Conservation (phyloP, 805 yeast genomes). For the Metschnikowia koreensis region DNA sequence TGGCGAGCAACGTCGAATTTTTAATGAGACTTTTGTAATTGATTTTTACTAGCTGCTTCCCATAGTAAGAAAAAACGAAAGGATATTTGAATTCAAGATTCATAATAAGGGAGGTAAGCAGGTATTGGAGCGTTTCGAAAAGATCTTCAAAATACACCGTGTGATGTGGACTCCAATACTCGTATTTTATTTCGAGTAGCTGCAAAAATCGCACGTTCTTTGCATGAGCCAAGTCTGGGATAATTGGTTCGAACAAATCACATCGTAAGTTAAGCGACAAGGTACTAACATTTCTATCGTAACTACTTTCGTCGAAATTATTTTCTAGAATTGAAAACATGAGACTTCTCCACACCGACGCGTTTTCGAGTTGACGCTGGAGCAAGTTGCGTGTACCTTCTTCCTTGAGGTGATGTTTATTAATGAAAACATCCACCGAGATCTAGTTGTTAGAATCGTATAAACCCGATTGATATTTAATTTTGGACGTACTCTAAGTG, state of each 20-base stretch:
- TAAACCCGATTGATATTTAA: background rate
- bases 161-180: conserved; percentile 9
- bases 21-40: conserved; percentile 18
- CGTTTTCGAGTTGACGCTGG: conserved; percentile 7
- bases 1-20: conserved; percentile 7
- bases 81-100: conserved; percentile 30
- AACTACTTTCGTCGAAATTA: background rate
- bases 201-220: conserved; percentile 9
- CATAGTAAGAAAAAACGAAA: conserved; percentile 30
- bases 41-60: conserved; percentile 24
- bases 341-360: conserved; percentile 10
- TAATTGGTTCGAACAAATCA: conserved; percentile 13
- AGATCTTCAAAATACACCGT: conserved; percentile 9
- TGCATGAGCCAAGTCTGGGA: conserved; percentile 12
- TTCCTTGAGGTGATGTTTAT: conserved; percentile 12
- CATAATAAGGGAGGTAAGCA: conserved; percentile 23
- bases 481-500: conserved; percentile 8
- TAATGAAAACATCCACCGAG: conserved; percentile 9
- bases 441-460: conserved; percentile 9
- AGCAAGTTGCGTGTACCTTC: conserved; percentile 9
- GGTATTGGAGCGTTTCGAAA: conserved; percentile 22
- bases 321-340: conserved; percentile 3
- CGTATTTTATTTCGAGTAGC: conserved; percentile 7
- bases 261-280: conserved; percentile 13
- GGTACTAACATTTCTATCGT: background rate